These are phyloP conservation scores for Gossypium herbaceum DNA, from an alignment of 345 rosid genomes.

Conservation along the genomic window DNA sequence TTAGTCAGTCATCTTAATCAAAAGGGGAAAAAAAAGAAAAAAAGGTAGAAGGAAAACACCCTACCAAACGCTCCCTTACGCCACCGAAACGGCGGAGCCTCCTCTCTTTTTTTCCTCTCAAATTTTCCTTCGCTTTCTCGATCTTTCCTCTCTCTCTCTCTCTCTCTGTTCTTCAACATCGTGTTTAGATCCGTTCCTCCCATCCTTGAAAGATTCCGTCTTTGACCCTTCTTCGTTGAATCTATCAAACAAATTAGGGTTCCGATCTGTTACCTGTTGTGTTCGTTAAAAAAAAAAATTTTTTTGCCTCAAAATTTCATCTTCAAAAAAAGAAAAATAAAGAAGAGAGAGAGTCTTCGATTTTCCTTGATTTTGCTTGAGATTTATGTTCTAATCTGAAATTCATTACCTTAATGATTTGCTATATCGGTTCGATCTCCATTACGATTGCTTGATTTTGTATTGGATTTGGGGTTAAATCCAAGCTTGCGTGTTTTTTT, in stretches of 20 bases:
- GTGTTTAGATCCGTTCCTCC: constrained; percentile 13
- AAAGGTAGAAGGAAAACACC: neutral
- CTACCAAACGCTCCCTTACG: constrained; percentile 11
- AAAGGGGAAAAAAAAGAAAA: neutral
- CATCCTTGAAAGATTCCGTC: neutral
- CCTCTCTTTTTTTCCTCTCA: neutral
- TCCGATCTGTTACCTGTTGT: constrained; percentile 8
- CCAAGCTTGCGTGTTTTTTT: constrained; percentile 5
- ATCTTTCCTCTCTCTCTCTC: neutral
- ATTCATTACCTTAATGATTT: neutral
- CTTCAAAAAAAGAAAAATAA: neutral
- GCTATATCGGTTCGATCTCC: neutral
- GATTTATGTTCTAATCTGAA: neutral
- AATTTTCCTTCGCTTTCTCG: neutral
- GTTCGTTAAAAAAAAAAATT: neutral
- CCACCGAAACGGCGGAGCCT: constrained; percentile 7
- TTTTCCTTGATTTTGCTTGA: neutral
- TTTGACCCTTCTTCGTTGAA: constrained; percentile 7
- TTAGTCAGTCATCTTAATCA: neutral
- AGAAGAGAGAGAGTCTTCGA: neutral
- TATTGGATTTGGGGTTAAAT: constrained; percentile 9
- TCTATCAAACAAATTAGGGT: constrained; percentile 4
- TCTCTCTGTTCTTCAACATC: neutral
- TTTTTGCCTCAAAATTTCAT: neutral
- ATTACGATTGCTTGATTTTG: constrained; percentile 5